phyloP scores from a whole-genome alignment of 441 rosid species.

The Populus hybrid region DNA sequence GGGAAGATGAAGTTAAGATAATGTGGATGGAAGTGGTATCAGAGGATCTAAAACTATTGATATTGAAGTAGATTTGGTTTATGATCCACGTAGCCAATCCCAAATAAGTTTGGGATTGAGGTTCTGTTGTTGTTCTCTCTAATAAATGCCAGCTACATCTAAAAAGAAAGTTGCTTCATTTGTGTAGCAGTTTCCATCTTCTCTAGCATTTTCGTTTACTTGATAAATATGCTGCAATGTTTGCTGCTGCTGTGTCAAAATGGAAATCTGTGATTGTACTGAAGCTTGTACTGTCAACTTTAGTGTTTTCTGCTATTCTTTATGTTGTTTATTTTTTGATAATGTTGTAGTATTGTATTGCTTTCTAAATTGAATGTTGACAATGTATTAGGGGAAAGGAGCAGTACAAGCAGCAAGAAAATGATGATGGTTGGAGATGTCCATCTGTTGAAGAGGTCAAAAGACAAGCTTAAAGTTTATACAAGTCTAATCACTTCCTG shows the following conservation, averaged over 20 bases:
- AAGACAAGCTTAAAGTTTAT: conserved; percentile 14
- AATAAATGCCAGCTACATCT: neutral
- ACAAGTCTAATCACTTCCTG: conserved; percentile 8
- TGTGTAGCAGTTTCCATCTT: neutral
- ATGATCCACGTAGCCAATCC: too few relatives aligned
- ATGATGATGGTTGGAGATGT: conserved; percentile 51
- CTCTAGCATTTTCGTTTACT: neutral
- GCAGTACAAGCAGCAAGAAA: conserved; percentile 68
- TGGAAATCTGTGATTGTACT: neutral
- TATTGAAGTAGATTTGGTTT: too few relatives aligned
- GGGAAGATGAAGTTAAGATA: too few relatives aligned
- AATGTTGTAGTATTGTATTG: conserved; percentile 6
- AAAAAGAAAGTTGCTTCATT: neutral
- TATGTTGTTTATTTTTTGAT: neutral
- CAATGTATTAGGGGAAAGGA: conserved; percentile 68
- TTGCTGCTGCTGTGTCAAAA: neutral
- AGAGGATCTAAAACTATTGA: too few relatives aligned
- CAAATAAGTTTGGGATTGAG: too few relatives aligned
- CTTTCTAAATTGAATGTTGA: conserved; percentile 17
- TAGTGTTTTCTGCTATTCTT: neutral
- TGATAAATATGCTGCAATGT: neutral
- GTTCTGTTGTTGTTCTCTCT: too few relatives aligned
- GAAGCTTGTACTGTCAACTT: neutral
- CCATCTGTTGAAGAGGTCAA: conserved; percentile 92
- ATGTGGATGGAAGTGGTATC: too few relatives aligned